Evolutionary conservation across 345 rosid species (phyloP).

Genomic region (Clausena lansium): DNA sequence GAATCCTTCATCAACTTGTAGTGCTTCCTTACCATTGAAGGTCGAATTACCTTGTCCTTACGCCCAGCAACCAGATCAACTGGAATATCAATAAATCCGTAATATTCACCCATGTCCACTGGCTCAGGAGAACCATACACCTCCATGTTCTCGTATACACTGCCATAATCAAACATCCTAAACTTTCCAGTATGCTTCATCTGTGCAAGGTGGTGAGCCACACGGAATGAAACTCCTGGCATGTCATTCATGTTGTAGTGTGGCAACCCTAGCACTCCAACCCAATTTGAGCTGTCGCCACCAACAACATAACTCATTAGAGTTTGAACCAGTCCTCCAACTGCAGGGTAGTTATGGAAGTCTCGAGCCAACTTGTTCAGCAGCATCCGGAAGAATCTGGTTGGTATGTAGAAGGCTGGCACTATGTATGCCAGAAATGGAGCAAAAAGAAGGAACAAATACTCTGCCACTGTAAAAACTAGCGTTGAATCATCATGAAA

Average conservation of each 20-base stretch:
- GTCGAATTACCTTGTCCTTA: slow-evolving; percentile 76
- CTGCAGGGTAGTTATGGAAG: slow-evolving; percentile 91
- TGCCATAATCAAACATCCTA: slow-evolving; percentile 85
- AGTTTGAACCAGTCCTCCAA: slow-evolving; percentile 95
- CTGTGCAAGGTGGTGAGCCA: slow-evolving; percentile 86
- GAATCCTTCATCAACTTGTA: slow-evolving; percentile 74
- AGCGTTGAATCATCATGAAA: slow-evolving; percentile 79
- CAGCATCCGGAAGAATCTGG: slow-evolving; percentile 93
- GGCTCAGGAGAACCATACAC: slow-evolving; percentile 78
- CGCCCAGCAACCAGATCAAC: slow-evolving; percentile 84
- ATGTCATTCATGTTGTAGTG: slow-evolving; percentile 98
- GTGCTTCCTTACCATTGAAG: slow-evolving; percentile 84
- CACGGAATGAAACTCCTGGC: slow-evolving; percentile 87
- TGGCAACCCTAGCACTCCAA: slow-evolving; percentile 85
- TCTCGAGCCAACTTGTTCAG: slow-evolving; percentile 93
- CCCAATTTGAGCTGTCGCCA: slow-evolving; percentile 98
- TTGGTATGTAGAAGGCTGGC: slow-evolving; percentile 94
- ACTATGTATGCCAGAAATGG: slow-evolving; percentile 57
- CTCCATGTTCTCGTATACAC: slow-evolving; percentile 56
- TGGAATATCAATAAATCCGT: slow-evolving; percentile 62
- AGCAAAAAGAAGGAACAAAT: slow-evolving; percentile 51
- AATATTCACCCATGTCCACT: slow-evolving; percentile 76
- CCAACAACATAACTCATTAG: slow-evolving; percentile 82
- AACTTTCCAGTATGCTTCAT: slow-evolving; percentile 69
- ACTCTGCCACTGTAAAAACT: slow-evolving; percentile 56